Percentiles rank a stretch among this genome's conserved stretches.
Evolutionary conservation across 495 filamentous ascomycete species (phyloP).

Genomic region (Aspergillus baeticus): DNA sequence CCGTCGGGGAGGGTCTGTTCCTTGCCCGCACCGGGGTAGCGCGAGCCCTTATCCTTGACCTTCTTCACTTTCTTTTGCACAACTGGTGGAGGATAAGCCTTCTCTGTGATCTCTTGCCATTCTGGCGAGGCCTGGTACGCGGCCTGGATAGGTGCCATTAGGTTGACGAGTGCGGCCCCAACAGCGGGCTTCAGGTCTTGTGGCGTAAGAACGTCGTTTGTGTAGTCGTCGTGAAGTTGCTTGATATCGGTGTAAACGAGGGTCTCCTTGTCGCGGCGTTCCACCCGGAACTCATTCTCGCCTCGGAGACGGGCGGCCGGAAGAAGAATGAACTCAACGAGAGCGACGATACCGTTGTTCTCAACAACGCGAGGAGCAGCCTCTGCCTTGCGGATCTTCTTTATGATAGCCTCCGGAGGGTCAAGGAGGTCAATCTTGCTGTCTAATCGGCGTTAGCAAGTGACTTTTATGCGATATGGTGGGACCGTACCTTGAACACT

Average conservation of each 20-base stretch:
- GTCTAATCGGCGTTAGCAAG: conserved; percentile 22
- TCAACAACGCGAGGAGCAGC: conserved; percentile 73
- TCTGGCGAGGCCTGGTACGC: conserved; percentile 68
- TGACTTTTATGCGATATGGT: neutral
- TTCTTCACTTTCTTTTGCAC: conserved; percentile 72
- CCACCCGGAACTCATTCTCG: conserved; percentile 36
- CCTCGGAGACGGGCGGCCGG: conserved; percentile 54
- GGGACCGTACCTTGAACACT: conserved; percentile 39
- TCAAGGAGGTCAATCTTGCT: conserved; percentile 89
- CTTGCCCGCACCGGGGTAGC: conserved; percentile 51
- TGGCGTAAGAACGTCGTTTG: conserved; percentile 74
- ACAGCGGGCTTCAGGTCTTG: conserved; percentile 82
- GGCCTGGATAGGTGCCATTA: conserved; percentile 73
- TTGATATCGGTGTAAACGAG: conserved; percentile 72
- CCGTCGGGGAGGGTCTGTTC: conserved; percentile 22
- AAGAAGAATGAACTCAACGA: conserved; percentile 82
- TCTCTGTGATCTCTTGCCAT: conserved; percentile 76
- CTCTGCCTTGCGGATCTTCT: conserved; percentile 82
- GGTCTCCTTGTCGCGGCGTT: conserved; percentile 55
- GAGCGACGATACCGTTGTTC: conserved; percentile 79
- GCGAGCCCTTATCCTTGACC: conserved; percentile 75
- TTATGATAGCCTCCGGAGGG: conserved; percentile 61
- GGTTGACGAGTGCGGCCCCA: conserved; percentile 60
- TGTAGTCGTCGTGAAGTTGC: conserved; percentile 75
- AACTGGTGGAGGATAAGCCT: conserved; percentile 77